Conservation (phyloP, 345 rosid species). For the Aurinia saxatilis region DNA sequence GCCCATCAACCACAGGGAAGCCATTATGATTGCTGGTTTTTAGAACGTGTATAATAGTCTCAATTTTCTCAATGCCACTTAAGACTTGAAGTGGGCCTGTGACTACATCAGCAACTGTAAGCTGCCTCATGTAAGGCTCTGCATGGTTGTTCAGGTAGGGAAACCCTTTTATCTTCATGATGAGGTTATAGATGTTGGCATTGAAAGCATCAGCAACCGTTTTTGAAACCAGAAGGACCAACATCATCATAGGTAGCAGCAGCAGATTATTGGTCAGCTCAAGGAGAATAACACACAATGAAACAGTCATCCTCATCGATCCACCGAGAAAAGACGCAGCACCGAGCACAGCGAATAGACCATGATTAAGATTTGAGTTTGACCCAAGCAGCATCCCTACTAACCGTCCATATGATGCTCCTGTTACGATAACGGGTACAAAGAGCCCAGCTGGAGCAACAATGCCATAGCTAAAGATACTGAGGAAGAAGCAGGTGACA, state of each 20-base stretch:
- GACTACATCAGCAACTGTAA: slow-evolving; percentile 71
- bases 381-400: slow-evolving; percentile 72
- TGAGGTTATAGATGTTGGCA: slow-evolving; percentile 70
- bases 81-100: slow-evolving; percentile 72
- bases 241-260: slow-evolving; percentile 84
- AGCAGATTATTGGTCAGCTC: slow-evolving; percentile 86
- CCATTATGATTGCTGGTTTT: slow-evolving; percentile 69
- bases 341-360: slow-evolving; percentile 87
- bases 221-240: slow-evolving; percentile 87
- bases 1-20: slow-evolving; percentile 73
- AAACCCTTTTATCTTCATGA: slow-evolving; percentile 86
- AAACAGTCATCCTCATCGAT: slow-evolving; percentile 94
- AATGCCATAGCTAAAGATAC: slow-evolving; percentile 74
- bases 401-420: slow-evolving; percentile 81
- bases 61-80: slow-evolving; percentile 69
- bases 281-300: slow-evolving; percentile 74
- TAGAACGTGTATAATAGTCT: slow-evolving; percentile 65
- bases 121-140: slow-evolving; percentile 94
- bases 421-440: slow-evolving; percentile 84
- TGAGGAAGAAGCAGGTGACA: slow-evolving; percentile 63
- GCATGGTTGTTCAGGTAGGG: slow-evolving; percentile 74
- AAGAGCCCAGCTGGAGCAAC: slow-evolving; percentile 89
- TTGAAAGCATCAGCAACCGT: slow-evolving; percentile 90
- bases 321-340: slow-evolving; percentile 94
- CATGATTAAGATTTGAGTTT: slow-evolving; percentile 56